Evolutionary conservation across 805 yeast species (phyloP), one percentile per base, ranked within the genome.

Genomic region (Wickerhamia fluorescens): DNA sequence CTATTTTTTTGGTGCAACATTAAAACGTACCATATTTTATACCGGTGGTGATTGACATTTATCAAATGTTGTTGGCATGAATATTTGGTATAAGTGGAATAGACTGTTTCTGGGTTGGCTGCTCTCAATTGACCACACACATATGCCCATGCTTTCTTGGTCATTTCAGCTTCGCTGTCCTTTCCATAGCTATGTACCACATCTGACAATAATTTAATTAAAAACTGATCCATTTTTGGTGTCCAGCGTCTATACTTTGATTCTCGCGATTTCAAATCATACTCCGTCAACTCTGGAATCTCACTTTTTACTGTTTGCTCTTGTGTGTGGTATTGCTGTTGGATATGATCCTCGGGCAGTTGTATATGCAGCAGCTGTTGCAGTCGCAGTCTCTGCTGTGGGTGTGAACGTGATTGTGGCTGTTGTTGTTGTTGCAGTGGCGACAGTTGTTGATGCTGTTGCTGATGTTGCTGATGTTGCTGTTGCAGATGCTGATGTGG

Each of bases 61-160:
- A 40, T 27, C 18, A 58, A 38, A 40, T 58, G 65, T 32, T 58
- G 65, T 21, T 51, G 61, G 29, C 63, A 56, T 7, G 61, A 55
- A 28, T 58, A 58, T 30, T 58, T 58, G 16, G 65, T 58, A 28
- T 58, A 58, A 2, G 65, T 58, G 9, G 62, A 55, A 31, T 58
- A 58, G 1, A 58, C 65, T 1, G 65, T 56, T 25, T 56, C 57
- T 2, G 65, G 65, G 31, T 58, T 58, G n/a, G 59, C 60, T 5
- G 45, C 41, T 14, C 65, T 34, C 24, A 58, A 37, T 26, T 53
- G 58, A 16, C 58, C 56, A 21, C 58, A 49, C 7, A 58, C 53
- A 32, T 58, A 58, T 4, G 51, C 52, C 65, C 65, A 58, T 4
- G 56, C 55, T 33, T 51, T 52, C 31, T 58, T 58, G n/a, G 51